Evolutionary conservation across 2,329 filamentous ascomycete species (phyloP), one percentile per base, ranked within the genome.

Genomic region (Cladosporium sp.): DNA sequence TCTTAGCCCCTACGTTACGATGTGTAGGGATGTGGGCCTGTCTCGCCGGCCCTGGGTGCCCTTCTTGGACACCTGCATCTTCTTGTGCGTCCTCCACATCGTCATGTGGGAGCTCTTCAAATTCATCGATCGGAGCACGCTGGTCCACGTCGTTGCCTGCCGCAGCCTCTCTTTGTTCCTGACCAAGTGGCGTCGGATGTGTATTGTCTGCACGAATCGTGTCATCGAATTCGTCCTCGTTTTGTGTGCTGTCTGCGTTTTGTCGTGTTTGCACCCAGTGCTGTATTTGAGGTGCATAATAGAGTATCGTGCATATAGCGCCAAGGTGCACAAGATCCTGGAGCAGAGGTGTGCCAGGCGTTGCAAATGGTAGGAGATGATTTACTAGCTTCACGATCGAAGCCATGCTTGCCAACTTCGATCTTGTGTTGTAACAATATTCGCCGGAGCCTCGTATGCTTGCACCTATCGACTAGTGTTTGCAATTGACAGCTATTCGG

Each of bases 301-400:
- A 80, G 15, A 80, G 68, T 3, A 76, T 69, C 22, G 70, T 68
- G 61, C 75, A 76, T 3, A 80, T 70, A 3, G 73, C 66, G 20
- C 68, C 68, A 3, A 78, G 74, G 64, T 80, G 77, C 0, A 78
- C 59, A 10, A 80, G 65, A 58, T 80, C 78, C 64, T 79, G 77
- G 0, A 72, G 35, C 4, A 80, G 63, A 4, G 78, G 78, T 25
- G 77, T 79, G 4, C 72, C 70, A 1, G 74, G 73, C 17, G 74
- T 74, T 37, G 78, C 77, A 64, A 80, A 80, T 0, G 78, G 78
- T 3, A 80, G 67, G 12, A 80, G 70, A 58, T 68, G 64, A 61
- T 79, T 79, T 17, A 79, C 25, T 13, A 64, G 44, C 15, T 58
- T 56, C 13, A 67, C 20, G 1, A 66, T 12, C 5, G 65, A 63